A percentile compares a stretch with the other conserved stretches of the same genome.
Evolutionary conservation across 2,329 filamentous ascomycete genomes (phyloP).

Genomic region (Anthostomella pinea): DNA sequence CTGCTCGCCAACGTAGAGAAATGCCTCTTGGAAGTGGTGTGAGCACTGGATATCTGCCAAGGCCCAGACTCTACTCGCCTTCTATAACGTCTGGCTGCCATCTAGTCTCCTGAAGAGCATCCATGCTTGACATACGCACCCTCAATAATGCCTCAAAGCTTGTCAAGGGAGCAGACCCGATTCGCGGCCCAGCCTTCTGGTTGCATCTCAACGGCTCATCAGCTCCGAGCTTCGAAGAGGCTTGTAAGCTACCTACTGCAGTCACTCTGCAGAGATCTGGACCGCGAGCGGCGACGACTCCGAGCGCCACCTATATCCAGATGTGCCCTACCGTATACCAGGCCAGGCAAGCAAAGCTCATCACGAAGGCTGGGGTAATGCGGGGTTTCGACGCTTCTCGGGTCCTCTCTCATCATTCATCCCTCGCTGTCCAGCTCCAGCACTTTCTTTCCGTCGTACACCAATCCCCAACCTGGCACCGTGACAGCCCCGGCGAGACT

Average conservation of each 20-base stretch:
- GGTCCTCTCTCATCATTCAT: too few species aligned
- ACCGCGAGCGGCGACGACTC: neutral
- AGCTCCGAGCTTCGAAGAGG: too few species aligned
- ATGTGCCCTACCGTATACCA: neutral
- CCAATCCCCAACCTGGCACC: neutral
- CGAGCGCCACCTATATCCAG: constrained; percentile 1
- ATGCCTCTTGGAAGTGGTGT: too few species aligned
- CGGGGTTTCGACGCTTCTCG: neutral
- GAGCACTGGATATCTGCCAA: constrained; percentile 10
- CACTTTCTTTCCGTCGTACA: neutral
- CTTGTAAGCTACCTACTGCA: neutral
- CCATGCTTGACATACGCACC: constrained; percentile 5
- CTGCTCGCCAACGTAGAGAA: constrained; percentile 2
- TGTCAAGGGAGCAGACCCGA: constrained; percentile 7
- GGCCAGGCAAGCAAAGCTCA: constrained; percentile 4
- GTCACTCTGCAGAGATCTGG: neutral
- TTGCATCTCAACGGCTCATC: too few species aligned
- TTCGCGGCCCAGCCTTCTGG: constrained; percentile 5
- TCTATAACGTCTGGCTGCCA: too few species aligned
- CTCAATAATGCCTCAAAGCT: constrained; percentile 15
- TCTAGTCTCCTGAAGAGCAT: constrained; percentile 1
- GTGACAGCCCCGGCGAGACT: neutral
- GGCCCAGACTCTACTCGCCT: constrained; percentile 6
- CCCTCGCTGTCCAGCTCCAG: too few species aligned
- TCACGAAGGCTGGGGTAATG: constrained; percentile 2